Base-by-base conservation (phyloP, 2,329 filamentous ascomycete genomes). In the Cryphonectria parasitica region DNA sequence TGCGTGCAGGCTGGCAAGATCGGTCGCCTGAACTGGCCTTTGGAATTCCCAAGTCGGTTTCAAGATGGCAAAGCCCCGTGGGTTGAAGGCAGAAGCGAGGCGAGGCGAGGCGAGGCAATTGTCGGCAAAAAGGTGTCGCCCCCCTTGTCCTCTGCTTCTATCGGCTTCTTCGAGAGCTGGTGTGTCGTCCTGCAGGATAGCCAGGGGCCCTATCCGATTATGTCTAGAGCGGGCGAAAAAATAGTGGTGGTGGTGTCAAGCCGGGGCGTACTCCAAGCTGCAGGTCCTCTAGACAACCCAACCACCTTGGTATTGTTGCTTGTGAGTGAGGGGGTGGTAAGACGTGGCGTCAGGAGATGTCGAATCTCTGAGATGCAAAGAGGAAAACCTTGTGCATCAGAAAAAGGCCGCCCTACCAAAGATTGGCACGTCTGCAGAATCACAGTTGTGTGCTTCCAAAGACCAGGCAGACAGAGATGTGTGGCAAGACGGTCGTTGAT, bases 71-170 rank as follows among this genome's bases (percentile, higher is more conserved):
- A 11, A 28, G 28, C 43, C 45, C 45, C 22, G 25, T 56, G 61
- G 28, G n/a, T 22, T 49, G 34, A n/a, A 28, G 36, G 54, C 28
- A 34, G 22, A 56, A 62, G 60, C 19, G 34, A 58, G 58, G 28
- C 28, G 64, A 66, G 34, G 28, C 45, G 36, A 66, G 28, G 41
- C 67, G 61, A 61, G 41, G 61, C 65, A 69, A 39, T 28, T 36
- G 66, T 64, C 63, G 68, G 68, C 70, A 41, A 66, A 64, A 49
- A 49, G 22, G 3, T 49, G 8, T 34, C 60, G 65, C 61, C 68
- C 62, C 65, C 62, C 66, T 49, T 49, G 45, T 68, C 62, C 62
- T 68, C 66, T 60, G 54, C 54, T 70, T 70, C 71, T 43, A 68
- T 66, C 60, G 68, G 68, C 61, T 72, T 70, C 68, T 64, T 68